Evolutionary conservation across 345 rosid genomes (phyloP).

Genomic region (Streptanthus diversifolius): DNA sequence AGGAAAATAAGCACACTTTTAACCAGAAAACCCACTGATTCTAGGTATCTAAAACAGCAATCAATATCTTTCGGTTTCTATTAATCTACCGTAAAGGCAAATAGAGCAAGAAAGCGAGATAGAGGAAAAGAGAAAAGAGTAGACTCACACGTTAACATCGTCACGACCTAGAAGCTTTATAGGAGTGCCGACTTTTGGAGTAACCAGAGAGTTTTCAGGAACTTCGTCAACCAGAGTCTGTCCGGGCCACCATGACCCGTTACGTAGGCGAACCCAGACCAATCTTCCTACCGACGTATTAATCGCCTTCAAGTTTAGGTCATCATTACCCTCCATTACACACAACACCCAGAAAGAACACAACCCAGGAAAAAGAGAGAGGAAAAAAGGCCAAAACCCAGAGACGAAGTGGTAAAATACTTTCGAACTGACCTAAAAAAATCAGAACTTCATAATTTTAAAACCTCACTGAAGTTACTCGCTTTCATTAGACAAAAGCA

Average conservation of each 20-base stretch:
- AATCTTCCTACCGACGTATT: constrained; percentile 83
- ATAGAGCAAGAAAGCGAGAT: background rate
- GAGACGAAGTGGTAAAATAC: background rate
- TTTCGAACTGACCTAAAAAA: constrained; percentile 23
- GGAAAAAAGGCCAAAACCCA: background rate
- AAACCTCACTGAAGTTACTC: constrained; percentile 22
- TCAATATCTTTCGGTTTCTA: background rate
- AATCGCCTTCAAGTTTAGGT: constrained; percentile 51
- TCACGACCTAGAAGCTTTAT: constrained; percentile 96
- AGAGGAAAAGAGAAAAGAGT: constrained; percentile 7
- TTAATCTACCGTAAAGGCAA: background rate
- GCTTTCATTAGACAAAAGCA: constrained; percentile 30
- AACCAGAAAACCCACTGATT: background rate
- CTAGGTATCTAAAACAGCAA: background rate
- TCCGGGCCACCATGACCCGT: constrained; percentile 99
- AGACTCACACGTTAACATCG: constrained; percentile 90
- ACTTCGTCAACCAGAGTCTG: constrained; percentile 78
- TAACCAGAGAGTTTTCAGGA: constrained; percentile 64
- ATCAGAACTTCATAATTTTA: constrained; percentile 14
- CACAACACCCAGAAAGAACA: constrained; percentile 26
- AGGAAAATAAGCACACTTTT: background rate
- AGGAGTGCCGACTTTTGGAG: constrained; percentile 87
- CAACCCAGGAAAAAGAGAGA: background rate
- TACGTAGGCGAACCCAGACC: constrained; percentile 97
- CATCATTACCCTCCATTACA: constrained; percentile 73